Conservation (phyloP, 352 stramenopile species). For the Bremia lactucae region DNA sequence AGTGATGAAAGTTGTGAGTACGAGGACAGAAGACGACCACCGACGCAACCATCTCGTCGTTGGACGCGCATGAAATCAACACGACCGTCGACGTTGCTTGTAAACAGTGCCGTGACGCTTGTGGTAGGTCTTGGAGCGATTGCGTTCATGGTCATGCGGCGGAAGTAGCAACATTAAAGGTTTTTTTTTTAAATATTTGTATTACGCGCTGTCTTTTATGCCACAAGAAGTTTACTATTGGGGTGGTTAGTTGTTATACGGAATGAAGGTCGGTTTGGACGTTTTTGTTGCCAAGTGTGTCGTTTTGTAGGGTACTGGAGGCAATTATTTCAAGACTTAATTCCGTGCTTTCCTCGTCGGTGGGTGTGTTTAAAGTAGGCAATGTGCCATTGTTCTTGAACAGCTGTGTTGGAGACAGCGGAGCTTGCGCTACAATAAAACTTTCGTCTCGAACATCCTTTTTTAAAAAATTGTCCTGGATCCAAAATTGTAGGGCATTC, state of each 20-base stretch:
- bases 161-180: slow-evolving; percentile 40
- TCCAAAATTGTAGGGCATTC: slow-evolving; percentile 85
- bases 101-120: no score
- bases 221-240: no score
- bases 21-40: slow-evolving; percentile 35
- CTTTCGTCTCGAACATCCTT: slow-evolving; percentile 63
- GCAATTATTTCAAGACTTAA: background rate
- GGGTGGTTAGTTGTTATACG: slow-evolving; percentile 1
- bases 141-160: slow-evolving; percentile 47
- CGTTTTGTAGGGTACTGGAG: background rate
- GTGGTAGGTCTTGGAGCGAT: slow-evolving; percentile 39
- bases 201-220: no score
- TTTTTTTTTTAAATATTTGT: no score
- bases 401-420: slow-evolving; percentile 17
- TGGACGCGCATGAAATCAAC: no score
- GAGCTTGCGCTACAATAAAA: slow-evolving; percentile 31
- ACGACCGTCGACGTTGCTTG: no score
- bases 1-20: slow-evolving; percentile 31
- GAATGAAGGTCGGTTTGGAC: slow-evolving; percentile 15
- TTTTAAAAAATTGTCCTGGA: slow-evolving; percentile 87
- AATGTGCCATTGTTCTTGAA: slow-evolving; percentile 20
- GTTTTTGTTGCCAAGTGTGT: slow-evolving; percentile 6
- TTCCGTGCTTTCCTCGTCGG: slow-evolving; percentile 23
- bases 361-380: slow-evolving; percentile 18
- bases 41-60: no score